A percentile compares a stretch with the other conserved stretches of the same genome.
These are phyloP conservation scores for Rhizopus stolonifer DNA, from an alignment of 371 early-diverging fungal species.

Conservation along the genomic window DNA sequence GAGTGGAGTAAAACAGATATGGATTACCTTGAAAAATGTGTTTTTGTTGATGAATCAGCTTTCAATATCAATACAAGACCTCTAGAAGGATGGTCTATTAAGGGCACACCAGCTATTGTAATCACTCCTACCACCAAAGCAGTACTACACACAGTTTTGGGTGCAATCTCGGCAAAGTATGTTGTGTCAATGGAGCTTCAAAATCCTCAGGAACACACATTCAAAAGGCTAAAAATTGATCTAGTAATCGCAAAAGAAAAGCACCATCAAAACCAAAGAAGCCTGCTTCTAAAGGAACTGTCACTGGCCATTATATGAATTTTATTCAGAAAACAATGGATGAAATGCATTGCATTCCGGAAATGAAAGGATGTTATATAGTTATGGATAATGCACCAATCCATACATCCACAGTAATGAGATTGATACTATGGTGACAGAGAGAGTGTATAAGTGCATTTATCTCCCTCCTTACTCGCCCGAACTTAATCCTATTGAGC, in stretches of 20 bases:
- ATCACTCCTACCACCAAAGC: constrained; percentile 12
- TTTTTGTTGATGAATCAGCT: too few relatives aligned
- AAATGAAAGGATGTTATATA: too few relatives aligned
- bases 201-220: constrained; percentile 14
- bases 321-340: too few relatives aligned
- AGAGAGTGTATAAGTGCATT: too few relatives aligned
- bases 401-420: too few relatives aligned
- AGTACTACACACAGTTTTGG: constrained; percentile 14
- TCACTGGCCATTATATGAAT: too few relatives aligned
- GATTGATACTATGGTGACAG: too few relatives aligned
- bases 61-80: neutral
- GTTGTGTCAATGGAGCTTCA: too few relatives aligned
- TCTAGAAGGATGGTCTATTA: constrained; percentile 6
- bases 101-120: constrained; percentile 8
- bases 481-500: too few relatives aligned
- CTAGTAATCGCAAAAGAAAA: constrained; percentile 16
- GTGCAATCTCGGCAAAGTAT: constrained; percentile 15
- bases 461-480: too few relatives aligned
- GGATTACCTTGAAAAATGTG: constrained; percentile 1
- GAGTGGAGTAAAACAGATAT: constrained; percentile 13
- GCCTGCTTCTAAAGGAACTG: constrained; percentile 13
- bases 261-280: constrained; percentile 20
- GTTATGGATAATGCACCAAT: too few relatives aligned
- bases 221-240: constrained; percentile 12
- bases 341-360: too few relatives aligned